phyloP scores from a whole-genome alignment of 352 stramenopile genomes.

The Phytophthora colocasiae region DNA sequence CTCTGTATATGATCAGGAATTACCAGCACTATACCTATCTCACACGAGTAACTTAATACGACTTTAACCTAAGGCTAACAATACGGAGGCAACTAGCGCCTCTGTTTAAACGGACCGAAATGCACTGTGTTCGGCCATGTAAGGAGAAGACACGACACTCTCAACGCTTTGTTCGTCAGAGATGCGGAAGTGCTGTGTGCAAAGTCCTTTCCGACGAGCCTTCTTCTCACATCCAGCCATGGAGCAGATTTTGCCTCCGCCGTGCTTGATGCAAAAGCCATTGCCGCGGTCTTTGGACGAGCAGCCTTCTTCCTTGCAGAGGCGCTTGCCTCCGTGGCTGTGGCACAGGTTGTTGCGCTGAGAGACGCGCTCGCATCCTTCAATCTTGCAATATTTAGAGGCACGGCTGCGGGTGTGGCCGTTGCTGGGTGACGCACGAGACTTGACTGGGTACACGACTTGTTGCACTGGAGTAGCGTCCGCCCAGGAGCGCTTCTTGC shows the following conservation, averaged over 20 bases:
- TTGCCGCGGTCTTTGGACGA: conserved; percentile 85
- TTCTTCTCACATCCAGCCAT: conserved; percentile 84
- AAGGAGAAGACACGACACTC: conserved; percentile 21
- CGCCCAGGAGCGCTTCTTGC: conserved; percentile 46
- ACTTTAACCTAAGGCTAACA: conserved; percentile 33
- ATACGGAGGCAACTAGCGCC: conserved; percentile 12
- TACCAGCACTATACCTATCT: conserved; percentile 29
- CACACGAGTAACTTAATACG: conserved; percentile 42
- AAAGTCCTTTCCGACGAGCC: conserved; percentile 80
- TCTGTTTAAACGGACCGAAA: conserved; percentile 37
- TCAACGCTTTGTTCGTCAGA: conserved; percentile 44
- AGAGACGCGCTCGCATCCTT: conserved; percentile 79
- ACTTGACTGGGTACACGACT: conserved; percentile 23
- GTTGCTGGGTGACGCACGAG: conserved; percentile 22
- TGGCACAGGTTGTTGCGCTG: conserved; percentile 88
- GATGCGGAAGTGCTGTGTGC: conserved; percentile 82
- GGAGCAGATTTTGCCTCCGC: conserved; percentile 84
- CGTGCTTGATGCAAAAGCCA: conserved; percentile 85
- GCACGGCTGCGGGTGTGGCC: conserved; percentile 56
- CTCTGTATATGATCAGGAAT: conserved; percentile 23
- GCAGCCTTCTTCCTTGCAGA: conserved; percentile 83
- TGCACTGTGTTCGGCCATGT: conserved; percentile 23
- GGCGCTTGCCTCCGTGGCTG: conserved; percentile 81
- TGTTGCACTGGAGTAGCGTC: conserved; percentile 27
- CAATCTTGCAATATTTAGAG: conserved; percentile 90